Evolutionary conservation across 768 basidiomycete species (phyloP).

Genomic region (Boletus bicolor): DNA sequence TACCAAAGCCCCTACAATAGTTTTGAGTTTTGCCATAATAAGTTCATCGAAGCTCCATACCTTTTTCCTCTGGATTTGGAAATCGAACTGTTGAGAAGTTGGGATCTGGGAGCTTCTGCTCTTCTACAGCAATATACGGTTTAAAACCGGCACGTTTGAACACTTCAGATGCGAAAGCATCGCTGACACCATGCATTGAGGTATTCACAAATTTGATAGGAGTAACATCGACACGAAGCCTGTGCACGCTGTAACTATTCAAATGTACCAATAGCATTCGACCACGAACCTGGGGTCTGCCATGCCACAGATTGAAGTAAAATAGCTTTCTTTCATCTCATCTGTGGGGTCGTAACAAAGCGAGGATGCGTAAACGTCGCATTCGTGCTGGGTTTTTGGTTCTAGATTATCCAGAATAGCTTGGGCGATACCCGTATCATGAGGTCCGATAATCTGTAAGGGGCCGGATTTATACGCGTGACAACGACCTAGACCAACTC

Average conservation of each 20-base stretch:
- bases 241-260: constrained; percentile 2
- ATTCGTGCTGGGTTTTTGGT: constrained; percentile 44
- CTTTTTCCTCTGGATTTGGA: constrained; percentile 91
- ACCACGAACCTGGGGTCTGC: constrained; percentile 16
- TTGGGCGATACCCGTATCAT: constrained; percentile 72
- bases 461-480: background rate
- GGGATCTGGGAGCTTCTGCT: constrained; percentile 75
- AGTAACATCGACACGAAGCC: constrained; percentile 4
- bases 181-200: constrained; percentile 87
- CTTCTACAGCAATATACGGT: constrained; percentile 55
- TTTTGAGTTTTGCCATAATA: background rate
- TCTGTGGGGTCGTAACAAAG: constrained; percentile 56
- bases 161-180: constrained; percentile 55
- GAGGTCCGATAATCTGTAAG: constrained; percentile 75
- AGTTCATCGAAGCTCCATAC: constrained; percentile 34
- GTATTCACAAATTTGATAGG: constrained; percentile 74
- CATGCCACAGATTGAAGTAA: constrained; percentile 35
- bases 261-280: background rate
- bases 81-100: constrained; percentile 82
- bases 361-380: constrained; percentile 36
- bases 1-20: constrained; percentile 48
- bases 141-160: constrained; percentile 60
- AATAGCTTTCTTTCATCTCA: constrained; percentile 59
- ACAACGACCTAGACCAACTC: background rate
- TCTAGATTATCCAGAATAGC: constrained; percentile 61